These are phyloP conservation scores for Saprolegnia diclina DNA, from an alignment of 352 stramenopile genomes.

Conservation along the genomic window DNA sequence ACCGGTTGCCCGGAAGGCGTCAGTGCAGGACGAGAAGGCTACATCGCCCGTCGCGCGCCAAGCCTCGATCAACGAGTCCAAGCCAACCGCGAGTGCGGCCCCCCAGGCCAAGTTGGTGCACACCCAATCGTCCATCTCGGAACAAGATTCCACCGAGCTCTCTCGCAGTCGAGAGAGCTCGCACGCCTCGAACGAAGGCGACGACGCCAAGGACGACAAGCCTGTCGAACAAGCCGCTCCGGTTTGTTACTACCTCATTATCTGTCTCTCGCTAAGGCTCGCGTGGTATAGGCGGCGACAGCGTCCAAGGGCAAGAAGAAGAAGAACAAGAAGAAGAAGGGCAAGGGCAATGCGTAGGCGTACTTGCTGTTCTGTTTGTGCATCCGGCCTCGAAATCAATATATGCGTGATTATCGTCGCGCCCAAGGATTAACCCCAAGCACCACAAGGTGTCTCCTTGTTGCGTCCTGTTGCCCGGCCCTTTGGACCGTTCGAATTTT, in stretches of 20 bases:
- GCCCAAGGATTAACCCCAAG: no score
- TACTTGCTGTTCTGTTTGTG: not conserved
- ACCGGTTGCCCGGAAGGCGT: not conserved
- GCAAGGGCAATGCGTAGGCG: constrained; percentile 20
- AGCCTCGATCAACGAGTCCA: not conserved
- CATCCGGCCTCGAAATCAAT: no score
- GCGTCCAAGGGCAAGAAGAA: constrained; percentile 27
- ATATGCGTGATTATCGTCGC: no score
- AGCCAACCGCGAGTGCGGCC: no score
- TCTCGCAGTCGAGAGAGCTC: not conserved
- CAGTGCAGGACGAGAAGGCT: not conserved
- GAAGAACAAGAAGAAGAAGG: constrained; percentile 28
- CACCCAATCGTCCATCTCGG: not conserved
- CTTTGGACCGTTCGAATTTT: not conserved
- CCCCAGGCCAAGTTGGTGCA: not conserved
- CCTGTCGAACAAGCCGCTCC: not conserved
- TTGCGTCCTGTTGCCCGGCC: no score
- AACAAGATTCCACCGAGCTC: not conserved
- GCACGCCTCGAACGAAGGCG: not conserved
- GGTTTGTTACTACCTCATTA: not conserved
- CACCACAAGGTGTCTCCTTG: no score
- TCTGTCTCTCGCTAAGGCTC: not conserved
- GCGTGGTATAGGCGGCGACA: not conserved
- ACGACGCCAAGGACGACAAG: constrained; percentile 17
- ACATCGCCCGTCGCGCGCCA: not conserved